Conservation (phyloP, 2,329 filamentous ascomycete genomes). For the Aspergillus quadrilineatus region DNA sequence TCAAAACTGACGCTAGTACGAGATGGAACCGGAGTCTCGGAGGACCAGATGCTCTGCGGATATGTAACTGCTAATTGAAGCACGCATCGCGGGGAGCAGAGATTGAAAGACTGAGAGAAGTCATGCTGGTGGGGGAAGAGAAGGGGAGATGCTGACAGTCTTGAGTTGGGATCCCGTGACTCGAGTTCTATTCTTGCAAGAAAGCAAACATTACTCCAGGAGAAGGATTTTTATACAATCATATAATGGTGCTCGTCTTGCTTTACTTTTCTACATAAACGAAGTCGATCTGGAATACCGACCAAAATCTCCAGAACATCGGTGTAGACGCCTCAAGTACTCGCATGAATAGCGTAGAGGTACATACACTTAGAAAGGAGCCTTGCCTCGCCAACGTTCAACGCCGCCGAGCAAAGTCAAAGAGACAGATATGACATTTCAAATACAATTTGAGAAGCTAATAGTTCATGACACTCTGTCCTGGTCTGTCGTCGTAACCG, state of each 20-base stretch:
- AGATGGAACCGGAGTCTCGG: not conserved
- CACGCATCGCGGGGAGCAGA: too few species aligned
- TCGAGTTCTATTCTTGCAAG: too few species aligned
- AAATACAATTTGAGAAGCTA: conserved; percentile 17
- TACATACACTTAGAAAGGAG: not conserved
- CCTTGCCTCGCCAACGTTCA: not conserved
- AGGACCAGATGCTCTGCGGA: not conserved
- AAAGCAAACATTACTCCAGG: too few species aligned
- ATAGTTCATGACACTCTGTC: conserved; percentile 39
- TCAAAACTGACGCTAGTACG: not conserved
- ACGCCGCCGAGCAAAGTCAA: not conserved
- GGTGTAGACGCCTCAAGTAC: not conserved
- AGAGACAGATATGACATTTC: not conserved
- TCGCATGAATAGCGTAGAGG: too few species aligned
- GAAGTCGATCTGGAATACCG: too few species aligned
- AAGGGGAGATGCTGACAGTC: too few species aligned
- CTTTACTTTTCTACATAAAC: too few species aligned
- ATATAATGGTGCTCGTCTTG: too few species aligned
- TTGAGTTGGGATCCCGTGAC: too few species aligned
- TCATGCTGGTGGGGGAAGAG: too few species aligned
- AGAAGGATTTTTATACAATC: too few species aligned
- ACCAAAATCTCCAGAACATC: not conserved
- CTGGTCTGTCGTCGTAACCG: conserved; percentile 29
- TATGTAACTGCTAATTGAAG: not conserved
- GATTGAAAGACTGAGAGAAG: not conserved